Conservation (phyloP, 331 rosid species). For the Dryas integrifolia region DNA sequence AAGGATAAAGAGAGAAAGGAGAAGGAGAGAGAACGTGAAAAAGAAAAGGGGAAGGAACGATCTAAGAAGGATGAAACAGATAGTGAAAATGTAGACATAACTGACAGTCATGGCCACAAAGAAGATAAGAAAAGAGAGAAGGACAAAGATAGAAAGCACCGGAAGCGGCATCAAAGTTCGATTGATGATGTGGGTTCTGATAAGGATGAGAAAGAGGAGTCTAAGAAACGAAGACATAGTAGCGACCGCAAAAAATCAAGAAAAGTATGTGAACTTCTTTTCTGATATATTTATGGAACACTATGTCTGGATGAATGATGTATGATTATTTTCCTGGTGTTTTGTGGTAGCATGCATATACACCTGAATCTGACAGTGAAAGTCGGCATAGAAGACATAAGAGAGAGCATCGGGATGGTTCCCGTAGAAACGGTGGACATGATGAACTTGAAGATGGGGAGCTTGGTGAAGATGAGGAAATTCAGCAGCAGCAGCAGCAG, state of each 20-base stretch:
- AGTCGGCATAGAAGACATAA: constrained; percentile 77
- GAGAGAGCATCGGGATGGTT: constrained; percentile 81
- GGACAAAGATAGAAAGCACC: constrained; percentile 84
- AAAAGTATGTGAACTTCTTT: constrained; percentile 47
- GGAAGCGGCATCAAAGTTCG: constrained; percentile 88
- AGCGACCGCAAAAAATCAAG: constrained; percentile 90
- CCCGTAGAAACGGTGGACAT: constrained; percentile 62
- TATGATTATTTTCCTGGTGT: constrained; percentile 17
- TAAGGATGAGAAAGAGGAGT: constrained; percentile 89
- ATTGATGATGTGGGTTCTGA: constrained; percentile 78
- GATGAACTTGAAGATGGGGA: constrained; percentile 99
- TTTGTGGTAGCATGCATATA: constrained; percentile 69
- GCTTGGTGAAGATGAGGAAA: constrained; percentile 87
- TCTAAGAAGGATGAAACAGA: constrained; percentile 90
- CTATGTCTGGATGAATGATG: not conserved
- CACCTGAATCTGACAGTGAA: constrained; percentile 94
- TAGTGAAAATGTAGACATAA: constrained; percentile 64
- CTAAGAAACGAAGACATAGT: constrained; percentile 81
- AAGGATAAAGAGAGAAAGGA: constrained; percentile 63
- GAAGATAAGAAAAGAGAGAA: constrained; percentile 94
- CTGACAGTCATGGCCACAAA: constrained; percentile 63
- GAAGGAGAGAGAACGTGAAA: constrained; percentile 85
- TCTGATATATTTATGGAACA: not conserved
- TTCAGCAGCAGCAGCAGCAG: constrained; percentile 39
- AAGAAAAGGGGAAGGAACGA: constrained; percentile 74